These are phyloP conservation scores for Monosporozyma yasuniensis DNA, from an alignment of 805 yeast genomes.

Conservation along the genomic window DNA sequence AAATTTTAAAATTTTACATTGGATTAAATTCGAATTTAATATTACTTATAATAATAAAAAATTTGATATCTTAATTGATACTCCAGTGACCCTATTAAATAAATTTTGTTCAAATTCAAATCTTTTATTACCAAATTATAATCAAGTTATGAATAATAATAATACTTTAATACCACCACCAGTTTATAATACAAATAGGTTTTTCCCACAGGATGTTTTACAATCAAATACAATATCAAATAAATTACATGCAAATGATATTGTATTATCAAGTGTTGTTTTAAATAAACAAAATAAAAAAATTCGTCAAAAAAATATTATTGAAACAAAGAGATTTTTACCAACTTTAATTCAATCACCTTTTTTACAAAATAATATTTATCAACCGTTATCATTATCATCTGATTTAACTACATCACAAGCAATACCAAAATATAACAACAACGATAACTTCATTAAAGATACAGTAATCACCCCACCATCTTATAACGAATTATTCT, in stretches of 20 bases:
- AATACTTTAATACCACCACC: slow-evolving; percentile 9
- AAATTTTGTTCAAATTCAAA: slow-evolving; percentile 71
- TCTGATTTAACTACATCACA: slow-evolving; percentile 50
- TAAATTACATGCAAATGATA: slow-evolving; percentile 41
- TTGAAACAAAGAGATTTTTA: not conserved
- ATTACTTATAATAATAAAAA: slow-evolving; percentile 69
- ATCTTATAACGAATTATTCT: slow-evolving; percentile 1
- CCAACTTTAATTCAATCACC: slow-evolving; percentile 18
- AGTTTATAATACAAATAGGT: slow-evolving; percentile 31
- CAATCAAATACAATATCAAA: slow-evolving; percentile 46
- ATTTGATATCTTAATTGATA: slow-evolving; percentile 85
- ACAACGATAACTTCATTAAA: not conserved
- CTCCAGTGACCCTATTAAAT: slow-evolving; percentile 78
- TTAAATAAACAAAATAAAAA: not conserved
- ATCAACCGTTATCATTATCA: slow-evolving; percentile 43
- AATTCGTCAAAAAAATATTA: not conserved
- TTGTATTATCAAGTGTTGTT: slow-evolving; percentile 9
- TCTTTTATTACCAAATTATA: slow-evolving; percentile 66
- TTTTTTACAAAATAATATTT: slow-evolving; percentile 40
- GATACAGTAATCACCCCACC: slow-evolving; percentile 1
- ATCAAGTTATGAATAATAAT: not conserved
- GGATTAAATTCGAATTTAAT: slow-evolving; percentile 83
- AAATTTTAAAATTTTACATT: slow-evolving; percentile 79
- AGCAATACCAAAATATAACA: slow-evolving; percentile 38
- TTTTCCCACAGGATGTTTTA: slow-evolving; percentile 31